Conservation (phyloP, 176 grass and related monocot genomes). For the Eragrostis nindensis region DNA sequence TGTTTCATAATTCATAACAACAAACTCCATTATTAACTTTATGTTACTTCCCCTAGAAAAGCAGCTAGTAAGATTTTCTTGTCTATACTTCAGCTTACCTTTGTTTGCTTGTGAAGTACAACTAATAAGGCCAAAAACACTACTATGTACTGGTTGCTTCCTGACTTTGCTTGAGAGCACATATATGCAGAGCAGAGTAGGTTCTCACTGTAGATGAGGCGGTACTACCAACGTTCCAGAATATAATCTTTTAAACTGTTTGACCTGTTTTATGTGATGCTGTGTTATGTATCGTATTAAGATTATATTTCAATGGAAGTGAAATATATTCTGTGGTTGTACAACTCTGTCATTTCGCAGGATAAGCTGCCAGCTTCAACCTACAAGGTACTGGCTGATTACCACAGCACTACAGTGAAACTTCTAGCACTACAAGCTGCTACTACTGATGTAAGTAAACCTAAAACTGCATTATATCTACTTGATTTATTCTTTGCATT, state of each 20-base stretch:
- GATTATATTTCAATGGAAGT: background rate
- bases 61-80: background rate
- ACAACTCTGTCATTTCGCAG: conserved; percentile 46
- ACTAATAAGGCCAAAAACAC: background rate
- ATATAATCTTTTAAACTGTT: too few relatives aligned
- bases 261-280: background rate
- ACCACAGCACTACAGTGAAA: conserved; percentile 78
- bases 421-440: conserved; percentile 87
- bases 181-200: background rate
- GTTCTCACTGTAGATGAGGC: background rate
- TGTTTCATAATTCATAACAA: conserved; percentile 4
- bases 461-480: background rate
- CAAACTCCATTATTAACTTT: conserved; percentile 10
- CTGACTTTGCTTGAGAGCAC: background rate
- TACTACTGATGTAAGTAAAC: conserved; percentile 75
- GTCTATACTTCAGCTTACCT: conserved; percentile 6
- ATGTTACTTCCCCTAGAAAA: background rate
- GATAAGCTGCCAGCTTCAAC: conserved; percentile 76
- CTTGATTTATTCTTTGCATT: background rate
- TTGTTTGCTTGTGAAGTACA: conserved; percentile 29
- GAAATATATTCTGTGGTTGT: conserved; percentile 13
- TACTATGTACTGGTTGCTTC: conserved; percentile 3
- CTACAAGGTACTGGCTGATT: conserved; percentile 80
- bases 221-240: too few relatives aligned
- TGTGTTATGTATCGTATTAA: conserved; percentile 11